Conservation (phyloP, 495 filamentous ascomycete genomes). For the Xylaria flabelliformis region DNA sequence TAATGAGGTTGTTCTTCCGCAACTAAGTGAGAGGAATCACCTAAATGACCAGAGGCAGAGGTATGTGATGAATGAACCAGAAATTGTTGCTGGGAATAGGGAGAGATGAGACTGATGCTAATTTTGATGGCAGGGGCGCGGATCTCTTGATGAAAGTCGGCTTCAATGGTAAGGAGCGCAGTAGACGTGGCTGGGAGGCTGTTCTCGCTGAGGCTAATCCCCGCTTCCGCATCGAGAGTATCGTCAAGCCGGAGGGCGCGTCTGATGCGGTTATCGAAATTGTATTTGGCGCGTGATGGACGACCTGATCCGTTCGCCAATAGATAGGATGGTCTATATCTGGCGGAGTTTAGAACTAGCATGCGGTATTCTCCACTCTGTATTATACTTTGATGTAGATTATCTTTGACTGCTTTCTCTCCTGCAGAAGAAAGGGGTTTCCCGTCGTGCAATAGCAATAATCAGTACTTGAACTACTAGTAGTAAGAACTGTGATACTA, state of each 20-base stretch:
- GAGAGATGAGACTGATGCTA: conserved; percentile 9
- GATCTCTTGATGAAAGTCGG: conserved; percentile 38
- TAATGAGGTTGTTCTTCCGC: conserved; percentile 55
- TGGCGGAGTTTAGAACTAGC: not conserved
- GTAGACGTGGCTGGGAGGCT: conserved; percentile 31
- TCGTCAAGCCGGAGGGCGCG: conserved; percentile 33
- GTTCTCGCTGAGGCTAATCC: conserved; percentile 35
- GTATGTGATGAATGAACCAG: conserved; percentile 9
- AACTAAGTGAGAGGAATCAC: conserved; percentile 31
- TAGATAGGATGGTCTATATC: not conserved
- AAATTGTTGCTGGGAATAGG: not conserved
- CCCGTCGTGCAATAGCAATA: no score
- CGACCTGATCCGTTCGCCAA: not conserved
- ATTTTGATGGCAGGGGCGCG: conserved; percentile 16
- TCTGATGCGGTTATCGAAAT: conserved; percentile 36
- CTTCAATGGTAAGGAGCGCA: conserved; percentile 40
- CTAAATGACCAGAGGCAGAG: conserved; percentile 31
- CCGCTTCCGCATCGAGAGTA: conserved; percentile 32
- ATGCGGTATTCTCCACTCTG: conserved; percentile 2
- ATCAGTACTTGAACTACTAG: no score
- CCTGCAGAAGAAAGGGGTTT: no score
- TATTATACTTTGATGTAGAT: conserved; percentile 7
- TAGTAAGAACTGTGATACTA: no score
- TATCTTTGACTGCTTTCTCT: not conserved
- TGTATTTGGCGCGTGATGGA: conserved; percentile 32